Percentiles rank a stretch among this genome's conserved stretches.
These are phyloP conservation scores for Xylaria sp. DNA, from an alignment of 2,329 filamentous ascomycete genomes.

Conservation along the genomic window DNA sequence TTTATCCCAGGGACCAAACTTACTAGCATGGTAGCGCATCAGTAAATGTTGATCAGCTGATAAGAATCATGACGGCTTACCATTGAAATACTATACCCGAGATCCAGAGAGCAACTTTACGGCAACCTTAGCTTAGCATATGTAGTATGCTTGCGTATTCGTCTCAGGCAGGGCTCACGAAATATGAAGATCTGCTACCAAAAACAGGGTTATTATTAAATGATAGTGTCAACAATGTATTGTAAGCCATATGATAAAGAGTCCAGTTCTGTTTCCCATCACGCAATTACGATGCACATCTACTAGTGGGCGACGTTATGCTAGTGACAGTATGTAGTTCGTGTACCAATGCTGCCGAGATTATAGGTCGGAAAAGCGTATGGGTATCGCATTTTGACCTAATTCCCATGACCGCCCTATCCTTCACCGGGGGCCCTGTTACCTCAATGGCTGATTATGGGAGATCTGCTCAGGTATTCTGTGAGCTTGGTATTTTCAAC, in stretches of 20 bases:
- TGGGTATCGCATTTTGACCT: background rate
- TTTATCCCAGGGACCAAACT: too few species aligned
- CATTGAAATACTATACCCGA: too few species aligned
- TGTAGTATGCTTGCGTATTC: background rate
- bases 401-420: background rate
- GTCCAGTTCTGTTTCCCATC: too few species aligned
- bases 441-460: background rate
- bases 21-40: background rate
- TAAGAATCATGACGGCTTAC: background rate
- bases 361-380: background rate
- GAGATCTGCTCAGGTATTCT: background rate
- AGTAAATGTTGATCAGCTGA: background rate
- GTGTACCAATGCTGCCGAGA: background rate
- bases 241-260: too few species aligned
- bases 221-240: background rate
- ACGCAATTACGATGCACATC: background rate
- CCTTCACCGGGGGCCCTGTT: background rate
- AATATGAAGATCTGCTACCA: background rate
- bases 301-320: background rate
- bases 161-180: too few species aligned
- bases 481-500: background rate
- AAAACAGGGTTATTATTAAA: background rate
- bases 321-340: background rate
- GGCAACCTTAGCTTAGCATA: background rate
- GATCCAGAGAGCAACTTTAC: too few species aligned